Base-by-base conservation (phyloP, 495 filamentous ascomycete genomes). In the Mytilinidion resinicola region DNA sequence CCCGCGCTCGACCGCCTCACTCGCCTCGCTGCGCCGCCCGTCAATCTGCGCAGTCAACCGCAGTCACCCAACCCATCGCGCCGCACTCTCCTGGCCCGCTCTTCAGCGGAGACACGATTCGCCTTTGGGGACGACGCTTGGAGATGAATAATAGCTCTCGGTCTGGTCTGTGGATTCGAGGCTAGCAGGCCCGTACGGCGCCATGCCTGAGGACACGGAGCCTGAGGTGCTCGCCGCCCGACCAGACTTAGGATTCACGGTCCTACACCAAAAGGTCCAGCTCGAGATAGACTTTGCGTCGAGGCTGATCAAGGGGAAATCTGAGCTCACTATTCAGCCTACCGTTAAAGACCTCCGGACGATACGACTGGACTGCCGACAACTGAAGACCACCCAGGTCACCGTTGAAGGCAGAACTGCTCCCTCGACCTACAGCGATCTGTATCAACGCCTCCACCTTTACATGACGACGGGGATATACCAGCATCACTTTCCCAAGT, bases 301-400 rank as follows among this genome's bases (percentile, higher is more conserved):
- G 21, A 85, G 85, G 67, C 83, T 78, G 67, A 69, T 97, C 64
- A 86, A 79, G 64, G 93, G 93, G 35, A 86, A 81, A 61, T 88
- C 87, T 9, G 87, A 88, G 51, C 87, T 98, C 59, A 83, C 85
- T 1, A 80, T 96, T 43, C 81, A 87, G 58, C 86, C 88, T 11
- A 80, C 84, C 34, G 71, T 75, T 41, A 80, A 82, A 47, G 80
- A 88, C 9, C 74, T 96, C 30, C 77, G 78, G 41, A 78, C 76
- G n/a, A 82, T 98, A 30, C 78, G 75, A 33, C 78, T 98, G 61
- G 89, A 96, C 67, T 90, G 91, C 65, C 85, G 91, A 54, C 92
- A 98, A 72, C 89, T 88, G 66, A 82, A 83, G 55, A 80, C 90
- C 67, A 87, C 80, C 51, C 71, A 75, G 9, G 53, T 96, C 50